Evolutionary conservation across 2,329 filamentous ascomycete species (phyloP).

Genomic region (Leptographium flavum): DNA sequence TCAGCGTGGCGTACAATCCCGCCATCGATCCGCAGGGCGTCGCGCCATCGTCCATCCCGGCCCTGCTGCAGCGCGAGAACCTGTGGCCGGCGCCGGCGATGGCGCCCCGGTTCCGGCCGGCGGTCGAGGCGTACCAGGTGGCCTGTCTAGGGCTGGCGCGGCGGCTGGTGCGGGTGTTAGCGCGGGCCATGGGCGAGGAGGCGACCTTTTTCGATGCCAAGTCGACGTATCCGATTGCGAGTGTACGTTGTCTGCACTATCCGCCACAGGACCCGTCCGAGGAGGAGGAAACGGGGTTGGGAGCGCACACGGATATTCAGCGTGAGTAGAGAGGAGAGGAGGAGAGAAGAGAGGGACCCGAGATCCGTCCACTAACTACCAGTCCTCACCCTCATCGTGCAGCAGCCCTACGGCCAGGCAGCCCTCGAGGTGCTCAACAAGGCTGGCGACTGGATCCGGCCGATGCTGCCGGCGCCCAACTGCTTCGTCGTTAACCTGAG

Average conservation of each 20-base stretch:
- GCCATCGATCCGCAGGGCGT: not conserved
- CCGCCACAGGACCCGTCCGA: conserved; percentile 1
- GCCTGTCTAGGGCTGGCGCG: conserved; percentile 1
- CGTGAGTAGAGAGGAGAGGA: not conserved
- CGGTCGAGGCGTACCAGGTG: not conserved
- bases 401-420: not conserved
- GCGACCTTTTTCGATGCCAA: not conserved
- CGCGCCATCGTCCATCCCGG: not conserved
- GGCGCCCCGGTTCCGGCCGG: not conserved
- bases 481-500: conserved; percentile 6
- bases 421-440: conserved; percentile 5
- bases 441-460: conserved; percentile 3
- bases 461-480: not conserved
- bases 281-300: not conserved
- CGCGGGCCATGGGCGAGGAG: not conserved
- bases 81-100: not conserved
- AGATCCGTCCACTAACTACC: not conserved
- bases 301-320: conserved; percentile 1
- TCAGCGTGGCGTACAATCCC: not conserved
- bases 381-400: conserved; percentile 4
- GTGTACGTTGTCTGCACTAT: not conserved
- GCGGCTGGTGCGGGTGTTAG: not conserved
- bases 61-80: not conserved
- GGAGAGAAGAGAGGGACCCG: no score
- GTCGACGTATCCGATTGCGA: not conserved